These are phyloP conservation scores for Harringtonia aguacate DNA, from an alignment of 2,329 filamentous ascomycete species.

Conservation along the genomic window DNA sequence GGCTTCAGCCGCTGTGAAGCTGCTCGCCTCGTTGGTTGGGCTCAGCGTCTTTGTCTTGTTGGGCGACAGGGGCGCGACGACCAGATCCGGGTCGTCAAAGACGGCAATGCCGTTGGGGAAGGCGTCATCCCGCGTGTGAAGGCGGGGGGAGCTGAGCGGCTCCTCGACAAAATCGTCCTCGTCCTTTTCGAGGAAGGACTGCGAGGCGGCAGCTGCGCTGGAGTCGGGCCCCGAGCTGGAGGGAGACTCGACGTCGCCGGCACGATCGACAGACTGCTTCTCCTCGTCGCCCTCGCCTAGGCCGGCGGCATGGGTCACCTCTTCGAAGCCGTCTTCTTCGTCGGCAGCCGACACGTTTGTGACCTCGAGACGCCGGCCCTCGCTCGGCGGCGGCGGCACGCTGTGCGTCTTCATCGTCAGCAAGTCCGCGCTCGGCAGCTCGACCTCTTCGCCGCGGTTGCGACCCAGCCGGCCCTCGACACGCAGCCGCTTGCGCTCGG, in stretches of 20 bases:
- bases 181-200: constrained; percentile 43
- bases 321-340: constrained; percentile 91
- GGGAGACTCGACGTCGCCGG: no score
- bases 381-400: constrained; percentile 43
- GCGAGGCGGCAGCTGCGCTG: constrained; percentile 27
- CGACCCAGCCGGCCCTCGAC: constrained; percentile 62
- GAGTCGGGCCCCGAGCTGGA: no score
- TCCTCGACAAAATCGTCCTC: constrained; percentile 72
- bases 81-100: constrained; percentile 45
- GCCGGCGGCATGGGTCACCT: constrained; percentile 62
- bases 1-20: no score
- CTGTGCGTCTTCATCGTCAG: constrained; percentile 39
- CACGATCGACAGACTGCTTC: no score
- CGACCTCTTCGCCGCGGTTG: constrained; percentile 25
- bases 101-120: constrained; percentile 28
- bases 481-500: constrained; percentile 70
- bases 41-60: constrained; percentile 22
- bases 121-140: constrained; percentile 51
- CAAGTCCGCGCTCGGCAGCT: constrained; percentile 45
- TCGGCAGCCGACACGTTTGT: constrained; percentile 61
- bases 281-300: constrained; percentile 47
- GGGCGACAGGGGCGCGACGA: constrained; percentile 48
- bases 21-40: no score
- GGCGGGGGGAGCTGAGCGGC: constrained; percentile 56
- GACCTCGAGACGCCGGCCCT: constrained; percentile 61